phyloP scores from a whole-genome alignment of 202 grass and related monocot species.

The Elaeis oleifera region DNA sequence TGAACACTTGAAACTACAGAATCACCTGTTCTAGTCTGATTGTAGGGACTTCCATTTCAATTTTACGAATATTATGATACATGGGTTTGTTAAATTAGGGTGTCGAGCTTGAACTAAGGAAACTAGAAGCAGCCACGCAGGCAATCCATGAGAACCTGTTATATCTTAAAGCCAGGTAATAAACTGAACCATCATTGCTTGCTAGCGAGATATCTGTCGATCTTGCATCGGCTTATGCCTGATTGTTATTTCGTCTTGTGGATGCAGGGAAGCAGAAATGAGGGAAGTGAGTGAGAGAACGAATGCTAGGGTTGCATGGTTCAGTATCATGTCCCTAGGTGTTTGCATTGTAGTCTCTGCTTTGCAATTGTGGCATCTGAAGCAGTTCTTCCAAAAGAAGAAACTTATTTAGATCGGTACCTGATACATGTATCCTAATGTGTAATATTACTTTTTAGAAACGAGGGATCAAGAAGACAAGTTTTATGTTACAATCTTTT shows the following conservation, averaged over 20 bases:
- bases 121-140: conserved; percentile 10
- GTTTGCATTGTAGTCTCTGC: conserved; percentile 63
- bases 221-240: neutral
- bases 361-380: conserved; percentile 75
- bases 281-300: conserved; percentile 72
- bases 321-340: conserved; percentile 66
- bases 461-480: too few relatives aligned
- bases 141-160: conserved; percentile 16
- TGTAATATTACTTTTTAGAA: too few relatives aligned
- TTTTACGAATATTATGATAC: neutral
- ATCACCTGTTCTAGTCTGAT: too few relatives aligned
- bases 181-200: neutral
- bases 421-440: conserved; percentile 17
- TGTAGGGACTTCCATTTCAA: conserved; percentile 6
- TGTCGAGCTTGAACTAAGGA: conserved; percentile 14
- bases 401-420: conserved; percentile 68
- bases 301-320: conserved; percentile 76
- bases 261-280: conserved; percentile 78
- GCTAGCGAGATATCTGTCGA: neutral
- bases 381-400: conserved; percentile 85
- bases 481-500: too few relatives aligned
- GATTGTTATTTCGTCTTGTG: conserved; percentile 19
- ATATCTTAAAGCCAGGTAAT: conserved; percentile 21
- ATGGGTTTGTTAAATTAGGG: conserved; percentile 14
- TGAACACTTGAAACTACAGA: conserved; percentile 5